Base-by-base conservation (phyloP, 495 filamentous ascomycete species). In the Penicillium arizonense region DNA sequence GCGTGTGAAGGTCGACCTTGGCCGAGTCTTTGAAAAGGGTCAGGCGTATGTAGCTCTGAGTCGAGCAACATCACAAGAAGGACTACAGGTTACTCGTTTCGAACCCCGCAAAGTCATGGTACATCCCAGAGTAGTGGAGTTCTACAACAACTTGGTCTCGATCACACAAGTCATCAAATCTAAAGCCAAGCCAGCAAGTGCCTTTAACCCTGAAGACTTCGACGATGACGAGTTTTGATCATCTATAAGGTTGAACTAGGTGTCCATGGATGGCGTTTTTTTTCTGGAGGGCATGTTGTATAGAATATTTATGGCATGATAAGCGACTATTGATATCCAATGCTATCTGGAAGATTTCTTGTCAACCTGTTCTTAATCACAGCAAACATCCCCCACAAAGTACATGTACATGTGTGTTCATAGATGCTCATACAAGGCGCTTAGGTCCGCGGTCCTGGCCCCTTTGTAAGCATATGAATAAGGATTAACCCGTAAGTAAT, bases 41-140 rank as follows among this genome's bases (percentile, higher is more conserved):
- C 94, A 82, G 55, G 78, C 78, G 11, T 82, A 82, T 52, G 78
- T 82, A 26, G 78, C 78, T 8, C 61, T 82, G 3, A 82, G 78
- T 74, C 87, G 94, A 62, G 95, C 94, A 14, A 95, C 91, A 9
- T 87, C 79, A 50, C 89, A 96, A 68, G 81, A 84, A 18, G 94
- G 94, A 5, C 76, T 98, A 20, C 91, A 97, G 63, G 93, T 98
- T 8, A 73, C 90, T 26, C 77, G 89, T 34, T 98, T 98, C 60
- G 88, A 96, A 55, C 88, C 90, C 58, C 81, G 72, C 36, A 96
- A 95, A 73, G 92, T 98, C 18, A 91, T 96, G 85, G 94, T 94
- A 12, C 95, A 98, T 62, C 86, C 92, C 2, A 85, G 81, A 56
- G 94, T 98, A 11, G 77, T 86, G 14, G 78, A 74, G 2, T 98